Percentiles rank a stretch among this genome's conserved stretches.
phyloP scores from a whole-genome alignment of 2,329 filamentous ascomycete genomes.

The Colletotrichum higginsianum region DNA sequence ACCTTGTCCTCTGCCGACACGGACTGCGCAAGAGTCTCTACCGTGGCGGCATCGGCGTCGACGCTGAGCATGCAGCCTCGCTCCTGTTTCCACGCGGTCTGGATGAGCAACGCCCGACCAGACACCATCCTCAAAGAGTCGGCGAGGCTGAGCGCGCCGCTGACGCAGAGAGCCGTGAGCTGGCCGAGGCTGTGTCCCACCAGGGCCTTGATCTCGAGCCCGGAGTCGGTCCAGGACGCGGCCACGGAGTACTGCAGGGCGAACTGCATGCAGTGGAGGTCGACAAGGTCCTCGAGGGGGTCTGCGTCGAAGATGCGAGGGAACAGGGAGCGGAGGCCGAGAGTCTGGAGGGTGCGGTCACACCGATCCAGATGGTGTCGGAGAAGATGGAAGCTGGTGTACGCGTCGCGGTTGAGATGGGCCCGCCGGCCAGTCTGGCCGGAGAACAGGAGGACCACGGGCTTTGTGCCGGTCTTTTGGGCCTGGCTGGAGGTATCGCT shows the following conservation, averaged over 20 bases:
- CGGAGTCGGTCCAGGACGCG: conserved; percentile 12
- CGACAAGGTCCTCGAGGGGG: conserved; percentile 48
- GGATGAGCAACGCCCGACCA: conserved; percentile 50
- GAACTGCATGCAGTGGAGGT: conserved; percentile 52
- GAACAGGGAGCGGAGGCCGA: conserved; percentile 52
- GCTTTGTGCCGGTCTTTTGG: conserved; percentile 22
- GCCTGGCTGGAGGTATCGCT: not conserved
- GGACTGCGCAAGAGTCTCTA: not conserved
- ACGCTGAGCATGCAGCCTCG: conserved; percentile 52
- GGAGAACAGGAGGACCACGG: conserved; percentile 55
- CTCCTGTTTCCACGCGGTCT: conserved; percentile 47
- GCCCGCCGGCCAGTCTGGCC: conserved; percentile 50
- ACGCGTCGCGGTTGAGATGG: conserved; percentile 11
- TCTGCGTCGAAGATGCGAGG: conserved; percentile 48
- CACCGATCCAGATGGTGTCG: conserved; percentile 54
- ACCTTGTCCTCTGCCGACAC: not conserved
- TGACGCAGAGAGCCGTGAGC: conserved; percentile 52
- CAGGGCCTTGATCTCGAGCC: conserved; percentile 1
- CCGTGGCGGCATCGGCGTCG: not conserved
- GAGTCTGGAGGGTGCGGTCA: conserved; percentile 45
- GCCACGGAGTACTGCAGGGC: conserved; percentile 15
- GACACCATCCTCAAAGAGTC: conserved; percentile 50
- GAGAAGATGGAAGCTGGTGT: conserved; percentile 44
- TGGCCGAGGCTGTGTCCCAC: conserved; percentile 55
- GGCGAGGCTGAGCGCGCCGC: conserved; percentile 47